These are phyloP conservation scores for Botryotinia convoluta DNA, from an alignment of 2,329 filamentous ascomycete species.

Conservation along the genomic window DNA sequence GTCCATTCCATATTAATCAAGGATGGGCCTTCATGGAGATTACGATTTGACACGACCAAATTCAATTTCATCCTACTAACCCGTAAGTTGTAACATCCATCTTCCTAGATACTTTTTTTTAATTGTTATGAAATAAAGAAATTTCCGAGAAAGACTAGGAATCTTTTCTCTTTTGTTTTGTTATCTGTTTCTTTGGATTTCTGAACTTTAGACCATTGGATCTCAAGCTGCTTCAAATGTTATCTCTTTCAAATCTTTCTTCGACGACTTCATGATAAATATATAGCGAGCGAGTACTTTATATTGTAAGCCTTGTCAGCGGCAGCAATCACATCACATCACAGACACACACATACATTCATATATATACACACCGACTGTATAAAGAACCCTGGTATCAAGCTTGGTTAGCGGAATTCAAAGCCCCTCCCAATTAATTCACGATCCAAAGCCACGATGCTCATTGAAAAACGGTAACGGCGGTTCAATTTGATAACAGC, in stretches of 20 bases:
- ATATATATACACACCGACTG: neutral
- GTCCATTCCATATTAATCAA: constrained; percentile 5
- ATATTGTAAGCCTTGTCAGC: neutral
- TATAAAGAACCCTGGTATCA: neutral
- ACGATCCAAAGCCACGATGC: constrained; percentile 17
- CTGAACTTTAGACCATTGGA: neutral
- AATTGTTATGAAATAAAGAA: constrained; percentile 15
- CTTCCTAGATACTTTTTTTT: constrained; percentile 7
- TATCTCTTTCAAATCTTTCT: neutral
- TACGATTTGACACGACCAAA: constrained; percentile 12
- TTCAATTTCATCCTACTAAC: constrained; percentile 14
- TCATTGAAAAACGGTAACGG: constrained; percentile 16
- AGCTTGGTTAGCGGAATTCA: constrained; percentile 3
- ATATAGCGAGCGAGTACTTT: neutral
- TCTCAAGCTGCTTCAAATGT: neutral
- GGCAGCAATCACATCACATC: neutral
- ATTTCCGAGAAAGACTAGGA: neutral
- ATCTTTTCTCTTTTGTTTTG: constrained; percentile 6
- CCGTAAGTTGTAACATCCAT: constrained; percentile 11
- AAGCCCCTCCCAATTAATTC: neutral
- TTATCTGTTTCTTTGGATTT: neutral
- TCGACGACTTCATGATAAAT: constrained; percentile 5
- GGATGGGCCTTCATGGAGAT: constrained; percentile 3
- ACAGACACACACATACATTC: neutral
- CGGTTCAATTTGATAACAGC: constrained; percentile 9